Evolutionary conservation across 1,284 basidiomycete genomes (phyloP), one percentile per base, ranked within the genome.

Genomic region (Apiotrichum sp.): DNA sequence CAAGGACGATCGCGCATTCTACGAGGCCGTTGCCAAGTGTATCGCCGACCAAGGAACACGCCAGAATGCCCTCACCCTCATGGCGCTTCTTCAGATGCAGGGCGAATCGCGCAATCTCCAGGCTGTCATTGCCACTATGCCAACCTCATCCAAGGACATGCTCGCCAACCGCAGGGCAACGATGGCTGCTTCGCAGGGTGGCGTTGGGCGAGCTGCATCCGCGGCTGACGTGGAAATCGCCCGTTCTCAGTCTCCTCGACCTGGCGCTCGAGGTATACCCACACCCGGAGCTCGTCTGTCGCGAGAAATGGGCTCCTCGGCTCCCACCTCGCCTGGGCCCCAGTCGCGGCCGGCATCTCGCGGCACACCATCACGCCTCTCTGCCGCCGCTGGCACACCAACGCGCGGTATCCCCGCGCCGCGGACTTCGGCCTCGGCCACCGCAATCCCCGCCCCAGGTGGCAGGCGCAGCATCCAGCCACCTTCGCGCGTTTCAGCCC

Each of bases 11-110:
- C 50, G 65, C 44, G 66, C 57, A 2, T 73, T 74, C 62, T 73
- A 67, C 58, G 72, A 74, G 42, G 63, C 68, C 9, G 62, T 77
- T 8, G 67, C 73, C 77, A 96, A 52, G 85, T 92, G 84, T 84
- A 70, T 74, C 63, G 67, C 59, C 32, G 74, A 76, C 57, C 66
- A 64, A 50, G 72, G 71, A 29, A 74, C 71, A 5, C 62, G 72
- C 31, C 70, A 69, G 52, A 69, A 68, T 9, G 74, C 73, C 8
- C 59, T 76, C 42, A 72, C 66, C 32, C 69, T 76, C 32, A 73
- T 76, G 66, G 73, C 72, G 68, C 57, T 72, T n/a, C 62, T 74
- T 0, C 70, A 72, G 52, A 49, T 73, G 6, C 71, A 72, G 59
- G 72, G 72, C 39, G 66, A 68, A 49, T 70, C 71, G 0, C 62